Conservation (phyloP, 2,329 filamentous ascomycete species). For the Trichothecium roseum region DNA sequence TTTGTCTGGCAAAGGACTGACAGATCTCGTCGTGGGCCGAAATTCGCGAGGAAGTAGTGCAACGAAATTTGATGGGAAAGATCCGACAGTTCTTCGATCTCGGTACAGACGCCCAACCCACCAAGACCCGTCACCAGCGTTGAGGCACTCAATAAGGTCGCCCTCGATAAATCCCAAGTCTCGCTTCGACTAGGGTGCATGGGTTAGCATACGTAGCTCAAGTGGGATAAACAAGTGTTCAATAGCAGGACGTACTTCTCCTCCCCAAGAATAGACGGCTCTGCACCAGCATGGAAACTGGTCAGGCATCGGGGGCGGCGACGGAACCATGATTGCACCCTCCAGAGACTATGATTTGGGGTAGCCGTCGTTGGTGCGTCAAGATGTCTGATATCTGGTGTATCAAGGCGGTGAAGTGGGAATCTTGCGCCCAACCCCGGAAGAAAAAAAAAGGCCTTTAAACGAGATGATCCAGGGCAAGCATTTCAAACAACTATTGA, state of each 20-base stretch:
- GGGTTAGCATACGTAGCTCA: constrained; percentile 3
- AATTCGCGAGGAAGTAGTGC: constrained; percentile 79
- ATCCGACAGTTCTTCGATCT: constrained; percentile 80
- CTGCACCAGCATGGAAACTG: constrained; percentile 87
- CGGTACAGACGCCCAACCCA: constrained; percentile 90
- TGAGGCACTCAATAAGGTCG: constrained; percentile 94
- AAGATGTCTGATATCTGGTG: no score
- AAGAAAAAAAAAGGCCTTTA: no score
- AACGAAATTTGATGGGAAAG: constrained; percentile 97
- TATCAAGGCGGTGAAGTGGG: background rate
- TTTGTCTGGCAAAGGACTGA: constrained; percentile 48
- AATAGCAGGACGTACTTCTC: constrained; percentile 47
- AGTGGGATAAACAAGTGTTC: constrained; percentile 1
- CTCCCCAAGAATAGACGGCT: constrained; percentile 87
- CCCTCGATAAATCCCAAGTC: constrained; percentile 96
- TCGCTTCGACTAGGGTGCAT: constrained; percentile 58
- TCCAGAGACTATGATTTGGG: background rate
- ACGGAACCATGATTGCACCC: constrained; percentile 36
- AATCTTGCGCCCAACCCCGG: no score
- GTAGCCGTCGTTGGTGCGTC: no score
- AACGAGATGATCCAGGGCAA: no score
- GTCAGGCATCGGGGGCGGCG: constrained; percentile 54
- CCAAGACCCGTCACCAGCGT: constrained; percentile 95
- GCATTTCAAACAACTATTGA: no score
- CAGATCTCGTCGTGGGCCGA: constrained; percentile 57